A percentile compares a stretch with the other conserved stretches of the same genome.
Conservation (phyloP, 2,329 filamentous ascomycete species). For the Drechslerella coelobrocha region DNA sequence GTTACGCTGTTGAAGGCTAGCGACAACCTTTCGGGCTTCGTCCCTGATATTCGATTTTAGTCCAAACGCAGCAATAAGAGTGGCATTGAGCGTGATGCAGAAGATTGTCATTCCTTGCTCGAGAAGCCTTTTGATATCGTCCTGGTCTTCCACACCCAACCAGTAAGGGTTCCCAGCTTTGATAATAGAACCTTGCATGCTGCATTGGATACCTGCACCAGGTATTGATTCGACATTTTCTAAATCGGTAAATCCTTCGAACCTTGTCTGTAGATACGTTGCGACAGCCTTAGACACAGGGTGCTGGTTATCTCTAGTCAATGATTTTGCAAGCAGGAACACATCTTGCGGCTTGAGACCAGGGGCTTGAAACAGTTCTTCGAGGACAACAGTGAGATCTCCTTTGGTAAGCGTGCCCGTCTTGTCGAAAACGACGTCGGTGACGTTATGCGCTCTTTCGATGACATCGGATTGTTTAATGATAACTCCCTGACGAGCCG, state of each 20-base stretch:
- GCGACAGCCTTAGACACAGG: constrained; percentile 64
- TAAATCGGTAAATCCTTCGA: not conserved
- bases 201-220: constrained; percentile 56
- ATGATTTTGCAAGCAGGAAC: constrained; percentile 57
- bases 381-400: constrained; percentile 60
- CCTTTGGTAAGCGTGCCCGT: constrained; percentile 76
- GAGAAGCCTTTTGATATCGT: constrained; percentile 6
- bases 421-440: constrained; percentile 79
- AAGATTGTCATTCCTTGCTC: constrained; percentile 58
- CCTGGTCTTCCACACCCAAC: constrained; percentile 22
- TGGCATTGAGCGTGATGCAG: constrained; percentile 60
- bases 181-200: constrained; percentile 10
- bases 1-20: constrained; percentile 60
- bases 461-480: constrained; percentile 72
- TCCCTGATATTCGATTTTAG: constrained; percentile 61
- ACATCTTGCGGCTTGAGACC: constrained; percentile 56
- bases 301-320: constrained; percentile 61
- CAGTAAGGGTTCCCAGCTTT: constrained; percentile 45
- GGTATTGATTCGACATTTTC: constrained; percentile 58
- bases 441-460: constrained; percentile 67
- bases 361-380: constrained; percentile 56
- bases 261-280: constrained; percentile 57
- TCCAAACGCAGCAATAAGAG: constrained; percentile 62
- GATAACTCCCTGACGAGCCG: constrained; percentile 69
- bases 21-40: constrained; percentile 61